Base-by-base conservation (phyloP, 139 green algal genomes). In the Volvox reticuliferus region DNA sequence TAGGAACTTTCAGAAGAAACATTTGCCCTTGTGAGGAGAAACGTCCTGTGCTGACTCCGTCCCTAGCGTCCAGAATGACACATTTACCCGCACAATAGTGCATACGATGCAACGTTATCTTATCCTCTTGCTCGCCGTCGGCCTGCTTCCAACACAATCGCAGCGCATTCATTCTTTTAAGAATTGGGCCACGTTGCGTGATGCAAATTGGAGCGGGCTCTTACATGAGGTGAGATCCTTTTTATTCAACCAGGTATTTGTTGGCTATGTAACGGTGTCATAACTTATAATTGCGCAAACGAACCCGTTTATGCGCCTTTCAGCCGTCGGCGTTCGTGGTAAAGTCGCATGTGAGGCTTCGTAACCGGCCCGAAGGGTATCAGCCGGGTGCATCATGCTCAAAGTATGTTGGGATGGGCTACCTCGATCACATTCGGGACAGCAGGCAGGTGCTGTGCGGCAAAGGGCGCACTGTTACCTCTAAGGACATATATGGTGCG, bases 191-290 rank as follows among this genome's bases (percentile, higher is more conserved):
- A 33, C 22, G 3, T 67, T 84, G 78, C 36, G 37, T 21, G 32
- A 84, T 84, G 78, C 79, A 21, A 86, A 86, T 55, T 86, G 79
- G 79, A 86, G 79, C 26, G 37, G 24, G 28, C 26, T 86, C 20
- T 37, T 86, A 28, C 69, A 28, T 44, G 50, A 86, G 79, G 79
- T 86, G 9, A 17, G 79, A 79, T 79, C 35, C 22, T 35, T 6
- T 79, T 35, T 9, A 36, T 30, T 79, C 71, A 14, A 79, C 44
- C 44, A 55, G 44, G 44, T 55, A 55, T 55, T 55, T 55, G n/a
- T 55, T 55, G 44, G 44, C 44, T 5, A 14, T 55, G 44, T 55
- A 55, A 55, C 44, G 44, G 44, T 55, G 44, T 55, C 44, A 55
- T 55, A 5, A 55, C 44, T 55, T 55, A 55, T 9, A 55, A 14